Base-by-base conservation (phyloP, 257 asterid genomes). In the Agastache rugosa region DNA sequence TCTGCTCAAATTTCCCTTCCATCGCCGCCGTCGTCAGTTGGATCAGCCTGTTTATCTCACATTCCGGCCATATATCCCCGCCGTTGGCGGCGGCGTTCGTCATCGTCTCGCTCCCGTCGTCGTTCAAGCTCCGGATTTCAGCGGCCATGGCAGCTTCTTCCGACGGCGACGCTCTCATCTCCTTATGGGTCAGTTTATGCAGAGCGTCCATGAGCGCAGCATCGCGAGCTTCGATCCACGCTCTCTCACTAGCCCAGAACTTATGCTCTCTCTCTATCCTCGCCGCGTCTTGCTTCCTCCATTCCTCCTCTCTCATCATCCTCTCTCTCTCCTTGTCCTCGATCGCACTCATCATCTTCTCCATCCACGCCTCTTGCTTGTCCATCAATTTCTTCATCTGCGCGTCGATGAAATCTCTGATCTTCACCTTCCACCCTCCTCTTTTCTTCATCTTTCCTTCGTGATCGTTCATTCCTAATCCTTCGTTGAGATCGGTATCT, bases 321-420 rank as follows among this genome's bases (percentile, higher is more conserved):
- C 97, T 89, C 67, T 92, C 99, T 41, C 82, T 79, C 79, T 95
- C 99, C 80, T 89, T 92, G 11, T 89, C 75, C 75, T 92, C 99
- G 34, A 92, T 87, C 2, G 88, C 77, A 23, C 67, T 79, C 98
- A 92, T 82, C 93, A 95, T 89, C 39, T 80, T 92, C 80, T 90
- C 98, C 84, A 95, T 76, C 96, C 93, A 95, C 8, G 78, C 82
- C 42, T 92, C 99, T 76, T 95, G 99, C 50, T 86, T 92, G 10
- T 88, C 96, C 91, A 91, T 82, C 64, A 95, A 31, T 34, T 86
- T 91, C 86, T 74, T 89, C 98, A 95, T 95, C 41, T 88, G 93
- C 0, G 67, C 10, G 20, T 95, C 96, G 4, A 95, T 88, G 78
- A 92, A 87, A 5, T 89, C 98, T n/a, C 7, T 79, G 3, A 91